Base-by-base conservation (phyloP, 192 early-diverging fungal genomes). In the Radiomyces spectabilis region DNA sequence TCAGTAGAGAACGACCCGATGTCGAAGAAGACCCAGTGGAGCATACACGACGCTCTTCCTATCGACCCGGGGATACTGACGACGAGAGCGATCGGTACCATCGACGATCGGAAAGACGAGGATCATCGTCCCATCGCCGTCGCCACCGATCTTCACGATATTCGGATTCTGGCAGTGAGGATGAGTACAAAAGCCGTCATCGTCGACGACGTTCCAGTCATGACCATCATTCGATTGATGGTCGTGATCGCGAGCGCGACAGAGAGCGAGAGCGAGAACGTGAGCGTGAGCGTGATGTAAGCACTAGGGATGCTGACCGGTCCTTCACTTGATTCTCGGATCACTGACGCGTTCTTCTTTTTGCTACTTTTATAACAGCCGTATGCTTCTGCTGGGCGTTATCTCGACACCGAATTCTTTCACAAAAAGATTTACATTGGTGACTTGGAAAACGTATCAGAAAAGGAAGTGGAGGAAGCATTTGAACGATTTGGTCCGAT, bases 351-450 rank as follows among this genome's bases (percentile, higher is more conserved):
- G n/a, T n/a, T n/a, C n/a, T n/a, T n/a, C n/a, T n/a, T n/a, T n/a
- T n/a, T n/a, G n/a, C n/a, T n/a, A n/a, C n/a, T n/a, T n/a, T n/a
- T n/a, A n/a, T 2, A 40, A 25, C 61, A 71, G 69, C 66, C 62
- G 8, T 76, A 73, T 44, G 29, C 58, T 16, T 71, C 71, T 4
- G 74, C 74, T 8, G 72, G 68, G 47, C 66, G 72, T 6, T 76
- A 76, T 32, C 50, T 76, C 9, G 74, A 76, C 41, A 76, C 74
- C 6, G 74, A 72, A 32, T 76, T 76, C 41, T 76, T 71, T 38
- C 71, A 71, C 2, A 73, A 71, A 1, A 76, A 76, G 44, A 73
- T 76, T 8, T 76, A 76, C 51, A 63, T 76, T 16, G 74, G 74
- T 10, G 72, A 76, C 39, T 37, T 76, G n/a, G 33, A 48, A 27